Conservation (phyloP, 345 rosid species). For the Gynandropsis gynandra region DNA sequence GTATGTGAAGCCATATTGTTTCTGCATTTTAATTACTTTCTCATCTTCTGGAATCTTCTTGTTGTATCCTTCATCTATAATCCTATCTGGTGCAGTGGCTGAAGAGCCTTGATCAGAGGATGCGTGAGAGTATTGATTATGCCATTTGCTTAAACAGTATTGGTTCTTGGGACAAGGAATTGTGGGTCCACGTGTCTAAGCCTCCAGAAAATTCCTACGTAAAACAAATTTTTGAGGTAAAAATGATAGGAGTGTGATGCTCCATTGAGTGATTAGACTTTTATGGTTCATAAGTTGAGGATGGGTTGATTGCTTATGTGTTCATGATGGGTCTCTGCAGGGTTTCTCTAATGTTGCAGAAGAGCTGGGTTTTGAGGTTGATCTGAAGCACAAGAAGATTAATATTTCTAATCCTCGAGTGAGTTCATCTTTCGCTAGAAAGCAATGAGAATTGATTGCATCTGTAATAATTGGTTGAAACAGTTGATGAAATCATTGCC, state of each 20-base stretch:
- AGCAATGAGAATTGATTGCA: too few species aligned
- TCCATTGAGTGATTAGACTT: slow-evolving; percentile 8
- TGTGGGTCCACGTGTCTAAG: slow-evolving; percentile 83
- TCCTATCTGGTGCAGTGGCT: slow-evolving; percentile 68
- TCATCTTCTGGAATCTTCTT: slow-evolving; percentile 13
- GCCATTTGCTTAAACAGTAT: slow-evolving; percentile 95
- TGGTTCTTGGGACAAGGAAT: slow-evolving; percentile 71
- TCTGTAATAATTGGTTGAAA: background rate
- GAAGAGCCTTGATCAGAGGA: slow-evolving; percentile 89
- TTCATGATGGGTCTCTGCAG: slow-evolving; percentile 40
- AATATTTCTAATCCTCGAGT: slow-evolving; percentile 95
- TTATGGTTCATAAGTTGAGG: slow-evolving; percentile 20
- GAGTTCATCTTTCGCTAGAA: slow-evolving; percentile 31
- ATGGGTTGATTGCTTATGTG: slow-evolving; percentile 21
- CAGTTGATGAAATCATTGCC: background rate
- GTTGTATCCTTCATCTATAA: slow-evolving; percentile 8
- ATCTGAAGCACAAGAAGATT: slow-evolving; percentile 92
- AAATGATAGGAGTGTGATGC: slow-evolving; percentile 20
- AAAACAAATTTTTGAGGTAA: slow-evolving; percentile 89
- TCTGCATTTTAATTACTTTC: background rate
- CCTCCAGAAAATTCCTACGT: slow-evolving; percentile 89
- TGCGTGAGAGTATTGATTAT: slow-evolving; percentile 94
- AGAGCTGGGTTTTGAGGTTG: slow-evolving; percentile 66
- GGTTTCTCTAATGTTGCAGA: slow-evolving; percentile 77
- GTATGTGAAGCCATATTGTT: slow-evolving; percentile 2